Percentiles rank a stretch among this genome's conserved stretches.
Evolutionary conservation across 257 asterid genomes (phyloP).

Genomic region (Forsythia viridissima): DNA sequence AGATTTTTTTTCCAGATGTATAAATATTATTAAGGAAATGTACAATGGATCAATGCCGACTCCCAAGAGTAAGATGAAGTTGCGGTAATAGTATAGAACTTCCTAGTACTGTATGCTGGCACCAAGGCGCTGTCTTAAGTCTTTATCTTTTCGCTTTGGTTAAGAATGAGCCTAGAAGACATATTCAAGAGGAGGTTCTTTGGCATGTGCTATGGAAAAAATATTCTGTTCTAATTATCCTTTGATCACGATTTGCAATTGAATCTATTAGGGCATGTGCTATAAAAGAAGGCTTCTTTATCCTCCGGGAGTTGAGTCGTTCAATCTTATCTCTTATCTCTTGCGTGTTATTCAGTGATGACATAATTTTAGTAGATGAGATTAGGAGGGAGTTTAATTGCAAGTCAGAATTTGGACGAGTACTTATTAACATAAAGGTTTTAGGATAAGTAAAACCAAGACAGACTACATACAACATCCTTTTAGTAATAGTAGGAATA

Average conservation of each 20-base stretch:
- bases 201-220: not conserved
- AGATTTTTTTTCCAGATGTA: too few relatives aligned
- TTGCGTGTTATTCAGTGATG: not conserved
- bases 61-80: not conserved
- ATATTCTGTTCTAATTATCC: not conserved
- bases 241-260: not conserved
- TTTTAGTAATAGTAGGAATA: not conserved
- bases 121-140: not conserved
- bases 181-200: not conserved
- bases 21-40: not conserved
- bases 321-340: too few relatives aligned
- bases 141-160: not conserved
- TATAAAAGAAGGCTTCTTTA: not conserved
- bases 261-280: not conserved
- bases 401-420: not conserved
- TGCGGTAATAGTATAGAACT: not conserved
- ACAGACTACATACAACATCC: not conserved
- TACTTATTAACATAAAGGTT: not conserved
- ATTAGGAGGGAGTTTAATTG: not conserved
- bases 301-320: not conserved
- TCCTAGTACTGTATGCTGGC: not conserved
- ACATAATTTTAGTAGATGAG: not conserved
- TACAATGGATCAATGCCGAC: not conserved
- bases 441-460: too few relatives aligned
- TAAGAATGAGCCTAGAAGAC: not conserved